Percentiles rank a stretch among this genome's conserved stretches.
These are phyloP conservation scores for Cydonia oblonga DNA, from an alignment of 331 rosid genomes.

Conservation along the genomic window DNA sequence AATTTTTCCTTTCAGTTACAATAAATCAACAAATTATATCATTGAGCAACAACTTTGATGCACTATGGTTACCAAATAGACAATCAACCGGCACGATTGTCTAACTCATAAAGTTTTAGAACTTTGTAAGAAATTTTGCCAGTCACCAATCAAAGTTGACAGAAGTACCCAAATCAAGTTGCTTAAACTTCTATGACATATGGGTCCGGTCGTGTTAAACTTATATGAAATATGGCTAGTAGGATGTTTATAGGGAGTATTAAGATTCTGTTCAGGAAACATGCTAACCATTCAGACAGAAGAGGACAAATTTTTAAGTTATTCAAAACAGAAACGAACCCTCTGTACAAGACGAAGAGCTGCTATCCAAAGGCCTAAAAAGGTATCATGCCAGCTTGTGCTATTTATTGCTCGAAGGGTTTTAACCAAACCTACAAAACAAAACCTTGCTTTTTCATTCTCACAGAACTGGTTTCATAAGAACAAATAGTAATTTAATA, in stretches of 20 bases:
- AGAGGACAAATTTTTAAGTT: not conserved
- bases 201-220: not conserved
- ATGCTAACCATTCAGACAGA: not conserved
- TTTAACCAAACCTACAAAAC: slow-evolving; percentile 58
- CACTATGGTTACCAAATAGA: too few species aligned
- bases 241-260: not conserved
- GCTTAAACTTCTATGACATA: not conserved
- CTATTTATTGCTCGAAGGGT: slow-evolving; percentile 88
- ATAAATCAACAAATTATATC: too few species aligned
- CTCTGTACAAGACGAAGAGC: slow-evolving; percentile 93
- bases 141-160: not conserved
- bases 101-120: not conserved
- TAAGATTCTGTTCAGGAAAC: not conserved
- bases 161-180: not conserved
- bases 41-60: too few species aligned
- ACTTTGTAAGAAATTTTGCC: not conserved
- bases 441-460: slow-evolving; percentile 4
- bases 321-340: slow-evolving; percentile 39
- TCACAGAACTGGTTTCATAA: not conserved
- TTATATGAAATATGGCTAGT: not conserved
- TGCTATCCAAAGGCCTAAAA: slow-evolving; percentile 90
- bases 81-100: not conserved
- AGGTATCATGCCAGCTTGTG: slow-evolving; percentile 88
- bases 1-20: not conserved
- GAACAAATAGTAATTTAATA: slow-evolving; percentile 8